These are phyloP conservation scores for Ceratopteris richardii DNA, from an alignment of 75 land plant genomes.

Conservation along the genomic window DNA sequence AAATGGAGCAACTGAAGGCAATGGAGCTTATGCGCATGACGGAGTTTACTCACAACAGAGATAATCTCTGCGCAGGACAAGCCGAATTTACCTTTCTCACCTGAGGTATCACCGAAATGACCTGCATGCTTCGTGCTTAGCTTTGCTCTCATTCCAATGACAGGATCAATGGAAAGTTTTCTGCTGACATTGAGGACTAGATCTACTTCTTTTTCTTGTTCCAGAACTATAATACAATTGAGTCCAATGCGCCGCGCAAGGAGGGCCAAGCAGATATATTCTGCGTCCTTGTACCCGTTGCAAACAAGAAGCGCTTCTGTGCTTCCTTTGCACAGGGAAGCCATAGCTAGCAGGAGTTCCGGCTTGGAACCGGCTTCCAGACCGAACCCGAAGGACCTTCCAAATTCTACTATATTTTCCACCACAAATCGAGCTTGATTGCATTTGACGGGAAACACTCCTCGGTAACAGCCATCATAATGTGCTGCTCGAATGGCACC, in stretches of 20 bases:
- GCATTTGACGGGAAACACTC: slow-evolving; percentile 45
- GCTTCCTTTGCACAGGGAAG: slow-evolving; percentile 24
- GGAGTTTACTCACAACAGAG: slow-evolving; percentile 28
- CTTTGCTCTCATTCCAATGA: slow-evolving; percentile 41
- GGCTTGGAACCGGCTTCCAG: slow-evolving; percentile 47
- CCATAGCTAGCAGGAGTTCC: slow-evolving; percentile 34
- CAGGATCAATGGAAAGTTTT: slow-evolving; percentile 21
- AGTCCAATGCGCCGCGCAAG: slow-evolving; percentile 31
- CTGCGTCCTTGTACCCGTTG: slow-evolving; percentile 44
- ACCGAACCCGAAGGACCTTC: slow-evolving; percentile 24
- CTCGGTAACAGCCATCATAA: no score
- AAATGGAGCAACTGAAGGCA: slow-evolving; percentile 56
- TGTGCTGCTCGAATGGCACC: no score
- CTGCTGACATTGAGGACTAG: slow-evolving; percentile 24
- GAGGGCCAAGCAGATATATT: slow-evolving; percentile 32
- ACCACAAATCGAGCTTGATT: slow-evolving; percentile 29
- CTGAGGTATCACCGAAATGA: slow-evolving; percentile 43
- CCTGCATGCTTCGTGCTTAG: slow-evolving; percentile 40
- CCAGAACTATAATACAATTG: slow-evolving; percentile 35
- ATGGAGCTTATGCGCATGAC: slow-evolving; percentile 35
- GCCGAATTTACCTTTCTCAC: slow-evolving; percentile 44
- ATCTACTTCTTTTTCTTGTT: slow-evolving; percentile 45
- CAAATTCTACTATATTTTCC: slow-evolving; percentile 37
- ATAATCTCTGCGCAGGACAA: slow-evolving; percentile 28
- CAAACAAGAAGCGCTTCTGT: slow-evolving; percentile 37